These are phyloP conservation scores for Tagetes patula DNA, from an alignment of 129 eudicot species.

Conservation along the genomic window DNA sequence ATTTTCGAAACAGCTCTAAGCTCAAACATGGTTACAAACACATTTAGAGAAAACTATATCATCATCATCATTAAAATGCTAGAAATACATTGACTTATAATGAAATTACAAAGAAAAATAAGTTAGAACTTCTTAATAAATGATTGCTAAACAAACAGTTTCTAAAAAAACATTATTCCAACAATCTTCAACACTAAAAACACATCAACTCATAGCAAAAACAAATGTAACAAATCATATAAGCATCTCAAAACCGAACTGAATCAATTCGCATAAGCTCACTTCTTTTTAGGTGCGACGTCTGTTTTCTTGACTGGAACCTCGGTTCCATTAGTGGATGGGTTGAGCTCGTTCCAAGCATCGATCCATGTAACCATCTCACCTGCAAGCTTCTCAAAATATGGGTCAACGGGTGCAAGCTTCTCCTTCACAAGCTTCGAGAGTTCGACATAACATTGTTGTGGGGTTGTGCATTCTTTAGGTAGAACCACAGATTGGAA, in stretches of 20 bases:
- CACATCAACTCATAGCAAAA: slow-evolving; percentile 22
- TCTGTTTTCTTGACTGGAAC: slow-evolving; percentile 24
- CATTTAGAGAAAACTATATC: neutral
- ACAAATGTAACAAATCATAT: slow-evolving; percentile 24
- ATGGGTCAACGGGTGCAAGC: slow-evolving; percentile 55
- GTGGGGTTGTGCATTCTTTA: slow-evolving; percentile 67
- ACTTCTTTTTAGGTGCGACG: slow-evolving; percentile 37
- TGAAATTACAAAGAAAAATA: slow-evolving; percentile 25
- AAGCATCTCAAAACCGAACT: slow-evolving; percentile 18
- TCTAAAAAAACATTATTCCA: slow-evolving; percentile 39
- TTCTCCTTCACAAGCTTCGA: slow-evolving; percentile 69
- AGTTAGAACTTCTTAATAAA: slow-evolving; percentile 30
- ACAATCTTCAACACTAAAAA: slow-evolving; percentile 28
- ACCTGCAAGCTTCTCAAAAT: slow-evolving; percentile 59
- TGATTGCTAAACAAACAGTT: slow-evolving; percentile 26
- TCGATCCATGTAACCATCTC: slow-evolving; percentile 85
- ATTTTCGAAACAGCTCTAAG: neutral
- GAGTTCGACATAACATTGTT: slow-evolving; percentile 62
- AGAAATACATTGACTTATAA: slow-evolving; percentile 20
- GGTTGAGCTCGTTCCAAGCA: slow-evolving; percentile 69
- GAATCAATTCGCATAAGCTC: slow-evolving; percentile 1
- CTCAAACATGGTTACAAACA: neutral
- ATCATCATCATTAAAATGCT: slow-evolving; percentile 17
- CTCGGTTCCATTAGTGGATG: slow-evolving; percentile 26
- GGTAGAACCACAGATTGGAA: slow-evolving; percentile 53